Percentiles rank a stretch among this genome's conserved stretches.
Conservation (phyloP, 352 stramenopile species). For the Phytophthora kernoviae region DNA sequence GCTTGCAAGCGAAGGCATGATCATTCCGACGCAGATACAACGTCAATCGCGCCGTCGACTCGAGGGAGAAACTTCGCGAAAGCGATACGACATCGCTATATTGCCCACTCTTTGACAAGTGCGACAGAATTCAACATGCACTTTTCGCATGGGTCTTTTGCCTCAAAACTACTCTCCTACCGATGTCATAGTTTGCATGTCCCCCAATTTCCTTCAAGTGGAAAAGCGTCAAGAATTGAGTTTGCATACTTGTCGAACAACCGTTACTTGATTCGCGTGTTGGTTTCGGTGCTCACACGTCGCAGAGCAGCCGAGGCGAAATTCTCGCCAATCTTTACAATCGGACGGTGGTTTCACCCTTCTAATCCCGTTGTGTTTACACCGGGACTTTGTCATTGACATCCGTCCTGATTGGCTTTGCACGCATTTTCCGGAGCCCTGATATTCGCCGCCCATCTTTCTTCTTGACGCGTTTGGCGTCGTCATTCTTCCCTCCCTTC, state of each 20-base stretch:
- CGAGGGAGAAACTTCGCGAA: neutral
- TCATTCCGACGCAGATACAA: neutral
- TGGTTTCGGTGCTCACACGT: neutral
- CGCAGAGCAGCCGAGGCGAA: neutral
- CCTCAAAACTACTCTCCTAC: too few relatives aligned
- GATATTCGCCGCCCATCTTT: slow-evolving; percentile 5
- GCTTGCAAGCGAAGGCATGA: neutral
- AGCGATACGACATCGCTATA: neutral
- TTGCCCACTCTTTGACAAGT: neutral
- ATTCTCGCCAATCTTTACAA: slow-evolving; percentile 22
- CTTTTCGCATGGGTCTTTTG: neutral
- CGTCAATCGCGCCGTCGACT: too few relatives aligned
- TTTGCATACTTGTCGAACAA: too few relatives aligned
- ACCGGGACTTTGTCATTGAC: slow-evolving; percentile 6
- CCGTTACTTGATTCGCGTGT: too few relatives aligned
- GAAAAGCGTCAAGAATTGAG: neutral
- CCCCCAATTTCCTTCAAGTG: neutral
- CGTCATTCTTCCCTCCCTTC: slow-evolving; percentile 9
- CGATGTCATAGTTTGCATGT: too few relatives aligned
- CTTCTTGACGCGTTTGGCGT: neutral
- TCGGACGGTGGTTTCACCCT: slow-evolving; percentile 21
- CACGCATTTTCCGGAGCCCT: slow-evolving; percentile 35
- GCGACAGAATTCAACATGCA: slow-evolving; percentile 1
- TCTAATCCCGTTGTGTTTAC: neutral
- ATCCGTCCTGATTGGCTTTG: slow-evolving; percentile 32